These are phyloP conservation scores for Amphichorda felina DNA, from an alignment of 2,329 filamentous ascomycete genomes.

Conservation along the genomic window DNA sequence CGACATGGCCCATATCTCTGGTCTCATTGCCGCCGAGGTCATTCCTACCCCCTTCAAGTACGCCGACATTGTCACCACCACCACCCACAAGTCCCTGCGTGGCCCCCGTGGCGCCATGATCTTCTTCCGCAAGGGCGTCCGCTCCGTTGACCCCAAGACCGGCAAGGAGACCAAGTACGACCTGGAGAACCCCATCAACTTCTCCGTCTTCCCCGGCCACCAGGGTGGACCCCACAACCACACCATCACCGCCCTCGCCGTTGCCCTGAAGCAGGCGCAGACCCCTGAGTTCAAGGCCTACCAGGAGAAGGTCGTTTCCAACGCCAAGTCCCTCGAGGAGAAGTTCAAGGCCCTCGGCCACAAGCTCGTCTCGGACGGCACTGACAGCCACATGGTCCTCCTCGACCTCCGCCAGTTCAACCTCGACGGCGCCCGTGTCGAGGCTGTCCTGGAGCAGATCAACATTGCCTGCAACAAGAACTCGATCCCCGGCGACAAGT, in stretches of 20 bases:
- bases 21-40: conserved; percentile 83
- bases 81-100: conserved; percentile 97
- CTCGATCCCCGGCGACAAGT: conserved; percentile 94
- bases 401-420: conserved; percentile 79
- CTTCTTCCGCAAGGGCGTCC: conserved; percentile 97
- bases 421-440: conserved; percentile 88
- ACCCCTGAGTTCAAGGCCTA: conserved; percentile 86
- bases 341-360: conserved; percentile 81
- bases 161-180: conserved; percentile 87
- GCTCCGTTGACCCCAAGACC: conserved; percentile 79
- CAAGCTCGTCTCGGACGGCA: conserved; percentile 90
- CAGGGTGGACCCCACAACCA: conserved; percentile 99
- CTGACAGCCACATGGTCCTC: conserved; percentile 95
- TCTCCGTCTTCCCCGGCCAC: conserved; percentile 97
- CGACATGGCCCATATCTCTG: conserved; percentile 98
- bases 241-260: conserved; percentile 93
- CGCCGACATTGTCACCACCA: conserved; percentile 95
- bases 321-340: conserved; percentile 82
- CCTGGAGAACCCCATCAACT: conserved; percentile 92
- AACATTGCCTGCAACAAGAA: conserved; percentile 99
- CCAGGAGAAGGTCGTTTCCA: conserved; percentile 83
- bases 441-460: conserved; percentile 92
- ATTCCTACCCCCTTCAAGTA: conserved; percentile 87
- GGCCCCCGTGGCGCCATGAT: conserved; percentile 98
- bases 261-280: conserved; percentile 89